Conservation (phyloP, 257 asterid genomes). For the Nicotiana sylvestris region DNA sequence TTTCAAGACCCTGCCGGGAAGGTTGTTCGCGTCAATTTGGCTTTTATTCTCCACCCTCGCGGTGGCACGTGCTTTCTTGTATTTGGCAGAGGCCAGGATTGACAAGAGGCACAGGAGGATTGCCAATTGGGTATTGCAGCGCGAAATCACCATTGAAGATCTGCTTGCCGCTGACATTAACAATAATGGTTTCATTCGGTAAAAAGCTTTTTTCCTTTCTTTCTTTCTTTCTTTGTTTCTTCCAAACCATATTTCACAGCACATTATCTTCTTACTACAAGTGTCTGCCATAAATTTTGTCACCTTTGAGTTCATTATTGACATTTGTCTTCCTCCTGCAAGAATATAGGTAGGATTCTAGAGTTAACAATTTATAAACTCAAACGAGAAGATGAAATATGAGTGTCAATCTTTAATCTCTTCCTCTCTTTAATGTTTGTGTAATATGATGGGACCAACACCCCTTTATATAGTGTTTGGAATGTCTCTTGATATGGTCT, state of each 20-base stretch:
- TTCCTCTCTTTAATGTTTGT: neutral
- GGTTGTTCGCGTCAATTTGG: slow-evolving; percentile 77
- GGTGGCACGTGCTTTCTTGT: slow-evolving; percentile 77
- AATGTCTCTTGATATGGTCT: neutral
- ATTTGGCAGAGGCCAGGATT: slow-evolving; percentile 83
- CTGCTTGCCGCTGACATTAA: slow-evolving; percentile 83
- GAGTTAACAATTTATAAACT: neutral
- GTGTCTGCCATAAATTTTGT: neutral
- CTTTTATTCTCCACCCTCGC: slow-evolving; percentile 77
- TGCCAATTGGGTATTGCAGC: slow-evolving; percentile 77
- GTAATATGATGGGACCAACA: neutral
- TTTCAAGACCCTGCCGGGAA: slow-evolving; percentile 52
- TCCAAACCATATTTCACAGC: neutral
- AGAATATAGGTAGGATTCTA: neutral
- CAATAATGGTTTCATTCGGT: slow-evolving; percentile 68
- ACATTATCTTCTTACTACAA: neutral
- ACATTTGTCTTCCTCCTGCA: neutral
- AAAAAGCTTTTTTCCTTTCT: neutral
- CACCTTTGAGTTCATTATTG: neutral
- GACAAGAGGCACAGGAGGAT: slow-evolving; percentile 70
- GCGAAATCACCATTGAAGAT: slow-evolving; percentile 70
- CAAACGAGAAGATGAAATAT: neutral
- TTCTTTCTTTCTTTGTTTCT: neutral
- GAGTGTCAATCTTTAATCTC: neutral
- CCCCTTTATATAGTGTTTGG: too few species aligned